phyloP scores from a whole-genome alignment of 345 rosid species.

The Syzygium aqueum region DNA sequence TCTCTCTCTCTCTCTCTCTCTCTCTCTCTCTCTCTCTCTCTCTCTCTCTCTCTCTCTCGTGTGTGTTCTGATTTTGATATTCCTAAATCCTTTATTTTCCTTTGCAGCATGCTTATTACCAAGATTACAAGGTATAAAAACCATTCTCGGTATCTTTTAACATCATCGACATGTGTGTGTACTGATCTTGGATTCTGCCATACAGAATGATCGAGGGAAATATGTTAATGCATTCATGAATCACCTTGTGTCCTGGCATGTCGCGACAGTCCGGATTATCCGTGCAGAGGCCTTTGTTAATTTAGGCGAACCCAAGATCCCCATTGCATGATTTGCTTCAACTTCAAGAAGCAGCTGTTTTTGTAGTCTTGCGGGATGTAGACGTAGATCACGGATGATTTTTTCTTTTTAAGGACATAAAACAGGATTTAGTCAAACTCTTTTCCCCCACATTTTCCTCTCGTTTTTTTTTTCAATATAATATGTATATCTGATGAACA shows the following conservation, averaged over 20 bases:
- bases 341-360: neutral
- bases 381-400: neutral
- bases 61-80: neutral
- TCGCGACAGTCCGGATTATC: constrained; percentile 63
- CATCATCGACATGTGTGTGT: neutral
- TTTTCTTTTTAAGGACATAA: neutral
- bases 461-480: neutral
- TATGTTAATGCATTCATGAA: constrained; percentile 64
- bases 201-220: constrained; percentile 65
- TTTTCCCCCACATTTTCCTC: neutral
- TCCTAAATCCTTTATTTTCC: neutral
- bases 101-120: constrained; percentile 90
- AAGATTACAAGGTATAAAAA: constrained; percentile 69
- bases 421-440: neutral
- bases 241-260: constrained; percentile 87
- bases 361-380: neutral
- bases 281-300: constrained; percentile 88
- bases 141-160: neutral
- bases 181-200: neutral
- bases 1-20: neutral
- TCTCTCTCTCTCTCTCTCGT: too few species aligned
- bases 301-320: constrained; percentile 78
- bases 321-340: constrained; percentile 32
- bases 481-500: neutral
- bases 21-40: neutral